These are phyloP conservation scores for Vaccinium corymbosum DNA, from an alignment of 148 eudicot species.

Conservation along the genomic window DNA sequence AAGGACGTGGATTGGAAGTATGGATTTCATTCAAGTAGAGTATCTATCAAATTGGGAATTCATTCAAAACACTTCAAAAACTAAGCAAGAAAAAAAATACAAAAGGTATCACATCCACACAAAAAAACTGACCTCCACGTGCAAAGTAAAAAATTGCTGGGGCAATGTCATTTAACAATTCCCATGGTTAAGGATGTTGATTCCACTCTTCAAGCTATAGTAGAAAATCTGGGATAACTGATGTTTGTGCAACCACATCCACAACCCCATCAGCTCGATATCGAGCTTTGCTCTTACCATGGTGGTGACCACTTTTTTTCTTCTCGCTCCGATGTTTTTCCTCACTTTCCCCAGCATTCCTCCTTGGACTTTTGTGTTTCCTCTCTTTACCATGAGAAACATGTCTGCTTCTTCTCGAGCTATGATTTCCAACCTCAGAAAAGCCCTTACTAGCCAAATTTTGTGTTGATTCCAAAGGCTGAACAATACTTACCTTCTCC, in stretches of 20 bases:
- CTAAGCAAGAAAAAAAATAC: slow-evolving; percentile 15
- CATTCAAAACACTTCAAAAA: background rate
- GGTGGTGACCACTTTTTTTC: slow-evolving; percentile 50
- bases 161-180: slow-evolving; percentile 10
- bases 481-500: slow-evolving; percentile 34
- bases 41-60: background rate
- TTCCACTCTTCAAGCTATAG: slow-evolving; percentile 33
- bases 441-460: slow-evolving; percentile 18
- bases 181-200: background rate
- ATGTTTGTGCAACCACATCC: slow-evolving; percentile 37
- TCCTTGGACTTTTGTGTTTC: slow-evolving; percentile 38
- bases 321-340: slow-evolving; percentile 45
- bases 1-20: background rate
- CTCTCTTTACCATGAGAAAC: slow-evolving; percentile 53
- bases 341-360: slow-evolving; percentile 36
- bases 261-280: slow-evolving; percentile 38
- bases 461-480: slow-evolving; percentile 27
- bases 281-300: slow-evolving; percentile 45
- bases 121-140: slow-evolving; percentile 15
- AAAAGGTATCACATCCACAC: slow-evolving; percentile 17
- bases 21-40: background rate
- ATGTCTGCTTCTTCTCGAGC: slow-evolving; percentile 50
- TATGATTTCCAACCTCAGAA: slow-evolving; percentile 29
- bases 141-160: slow-evolving; percentile 3
- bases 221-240: slow-evolving; percentile 74